Evolutionary conservation across 2,329 filamentous ascomycete genomes (phyloP).

Genomic region (Alternaria dauci): DNA sequence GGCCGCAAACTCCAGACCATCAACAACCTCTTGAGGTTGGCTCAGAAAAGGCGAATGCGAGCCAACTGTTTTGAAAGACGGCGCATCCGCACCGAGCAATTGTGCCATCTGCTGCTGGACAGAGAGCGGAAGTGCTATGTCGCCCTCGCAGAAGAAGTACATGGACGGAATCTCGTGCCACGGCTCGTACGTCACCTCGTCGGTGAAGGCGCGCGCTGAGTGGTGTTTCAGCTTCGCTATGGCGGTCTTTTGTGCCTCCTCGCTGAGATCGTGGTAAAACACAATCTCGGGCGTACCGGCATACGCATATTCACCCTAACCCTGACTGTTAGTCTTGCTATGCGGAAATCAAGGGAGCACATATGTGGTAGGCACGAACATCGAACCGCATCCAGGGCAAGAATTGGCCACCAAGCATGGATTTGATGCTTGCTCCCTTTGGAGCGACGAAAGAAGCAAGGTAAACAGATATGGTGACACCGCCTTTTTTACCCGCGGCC

Average conservation of each 20-base stretch:
- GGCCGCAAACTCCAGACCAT: conserved; percentile 5
- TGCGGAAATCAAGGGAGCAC: not conserved
- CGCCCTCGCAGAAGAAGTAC: conserved; percentile 8
- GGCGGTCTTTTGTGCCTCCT: not conserved
- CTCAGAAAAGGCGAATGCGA: conserved; percentile 11
- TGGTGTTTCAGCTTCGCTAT: conserved; percentile 4
- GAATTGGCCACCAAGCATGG: conserved; percentile 5
- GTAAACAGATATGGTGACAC: conserved; percentile 9
- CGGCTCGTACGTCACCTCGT: conserved; percentile 9
- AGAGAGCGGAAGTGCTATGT: conserved; percentile 8
- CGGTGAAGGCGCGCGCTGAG: conserved; percentile 6
- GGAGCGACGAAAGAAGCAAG: conserved; percentile 7
- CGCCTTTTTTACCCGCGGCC: conserved; percentile 2
- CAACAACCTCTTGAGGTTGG: conserved; percentile 2
- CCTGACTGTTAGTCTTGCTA: not conserved
- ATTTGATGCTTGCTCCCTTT: conserved; percentile 4
- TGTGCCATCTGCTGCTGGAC: conserved; percentile 6
- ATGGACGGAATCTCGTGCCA: conserved; percentile 7
- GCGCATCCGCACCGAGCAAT: not conserved
- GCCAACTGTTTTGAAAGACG: not conserved
- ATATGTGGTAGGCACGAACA: not conserved
- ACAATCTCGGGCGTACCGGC: not conserved
- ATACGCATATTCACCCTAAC: conserved; percentile 1
- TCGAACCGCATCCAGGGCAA: conserved; percentile 10
- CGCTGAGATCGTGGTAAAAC: conserved; percentile 6